Base-by-base conservation (phyloP, 129 eudicot genomes). In the Artemisia argyi region DNA sequence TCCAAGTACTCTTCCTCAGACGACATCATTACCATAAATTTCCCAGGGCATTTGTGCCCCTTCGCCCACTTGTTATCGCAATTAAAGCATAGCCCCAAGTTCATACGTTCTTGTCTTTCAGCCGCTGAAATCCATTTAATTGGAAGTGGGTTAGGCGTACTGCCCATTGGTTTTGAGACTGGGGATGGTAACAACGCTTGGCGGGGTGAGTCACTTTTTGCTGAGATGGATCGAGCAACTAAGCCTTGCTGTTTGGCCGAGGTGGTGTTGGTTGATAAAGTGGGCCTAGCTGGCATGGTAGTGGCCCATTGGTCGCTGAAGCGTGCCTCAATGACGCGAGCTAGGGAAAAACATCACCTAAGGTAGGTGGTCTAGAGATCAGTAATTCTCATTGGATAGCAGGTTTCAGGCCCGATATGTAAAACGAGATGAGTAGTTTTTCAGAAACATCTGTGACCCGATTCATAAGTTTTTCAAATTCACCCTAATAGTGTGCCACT, bases 21-120 rank as follows among this genome's bases (percentile, higher is more conserved):
- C 17, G 65, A 3, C 65, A 59, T 59, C 65, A 19, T 59, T 59
- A 22, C 0, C 39, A 20, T 60, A 20, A 59, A 55, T 55, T 55
- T 55, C 22, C 60, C 60, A 5, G 60, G 60, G 60, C 60, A 55
- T 51, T 51, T 51, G 56, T 51, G 56, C 56, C 56, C 56, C 18
- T 51, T 51, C 4, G 56, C 18, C 56, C 56, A 51, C 56, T 51
- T 51, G 18, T 13, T 14, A 51, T 51, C 56, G 56, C 56, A 51
- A 51, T 51, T 51, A 8, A 51, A 51, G 1, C 56, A 51, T 51
- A 51, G 18, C 56, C 56, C 56, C 4, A 51, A 51, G 56, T 51
- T 51, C 56, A 51, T 51, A 51, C 56, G 56, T 51, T 51, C 56
- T 13, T 51, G 56, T 51, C 56, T 13, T 51, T 51, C 56, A 51